Evolutionary conservation across 768 basidiomycete genomes (phyloP).

Genomic region (Hebeloma cylindrosporum): DNA sequence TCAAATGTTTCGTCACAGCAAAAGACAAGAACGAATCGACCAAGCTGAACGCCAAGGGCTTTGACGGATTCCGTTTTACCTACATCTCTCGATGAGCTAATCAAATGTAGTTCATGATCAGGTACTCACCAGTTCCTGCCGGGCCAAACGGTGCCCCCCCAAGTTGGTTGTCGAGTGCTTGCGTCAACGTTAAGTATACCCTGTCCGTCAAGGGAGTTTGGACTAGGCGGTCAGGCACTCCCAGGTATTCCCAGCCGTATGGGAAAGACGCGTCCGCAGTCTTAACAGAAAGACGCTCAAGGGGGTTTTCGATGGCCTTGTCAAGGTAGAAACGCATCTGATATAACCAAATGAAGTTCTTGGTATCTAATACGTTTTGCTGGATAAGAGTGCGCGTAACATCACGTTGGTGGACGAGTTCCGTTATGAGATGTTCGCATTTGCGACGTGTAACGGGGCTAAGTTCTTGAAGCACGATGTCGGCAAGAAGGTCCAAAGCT

Average conservation of each 20-base stretch:
- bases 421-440: conserved; percentile 98
- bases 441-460: conserved; percentile 91
- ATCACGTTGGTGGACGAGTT: conserved; percentile 97
- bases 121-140: conserved; percentile 83
- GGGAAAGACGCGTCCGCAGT: conserved; percentile 92
- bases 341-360: conserved; percentile 89
- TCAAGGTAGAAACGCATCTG: conserved; percentile 99
- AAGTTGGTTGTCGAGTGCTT: conserved; percentile 91
- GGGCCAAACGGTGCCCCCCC: conserved; percentile 98
- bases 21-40: conserved; percentile 99
- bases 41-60: conserved; percentile 94
- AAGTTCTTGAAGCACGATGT: conserved; percentile 91
- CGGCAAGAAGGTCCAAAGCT: conserved; percentile 92
- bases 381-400: conserved; percentile 81
- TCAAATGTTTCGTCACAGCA: conserved; percentile 99
- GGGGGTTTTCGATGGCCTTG: conserved; percentile 62
- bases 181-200: conserved; percentile 94
- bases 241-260: conserved; percentile 99
- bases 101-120: conserved; percentile 6
- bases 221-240: conserved; percentile 94
- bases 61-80: conserved; percentile 99
- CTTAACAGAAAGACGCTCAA: conserved; percentile 77
- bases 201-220: conserved; percentile 98
- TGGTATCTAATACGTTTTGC: conserved; percentile 59
- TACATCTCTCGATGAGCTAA: conserved; percentile 26